Evolutionary conservation across 2,329 filamentous ascomycete genomes (phyloP).

Genomic region (Calonectria multiphialidica): DNA sequence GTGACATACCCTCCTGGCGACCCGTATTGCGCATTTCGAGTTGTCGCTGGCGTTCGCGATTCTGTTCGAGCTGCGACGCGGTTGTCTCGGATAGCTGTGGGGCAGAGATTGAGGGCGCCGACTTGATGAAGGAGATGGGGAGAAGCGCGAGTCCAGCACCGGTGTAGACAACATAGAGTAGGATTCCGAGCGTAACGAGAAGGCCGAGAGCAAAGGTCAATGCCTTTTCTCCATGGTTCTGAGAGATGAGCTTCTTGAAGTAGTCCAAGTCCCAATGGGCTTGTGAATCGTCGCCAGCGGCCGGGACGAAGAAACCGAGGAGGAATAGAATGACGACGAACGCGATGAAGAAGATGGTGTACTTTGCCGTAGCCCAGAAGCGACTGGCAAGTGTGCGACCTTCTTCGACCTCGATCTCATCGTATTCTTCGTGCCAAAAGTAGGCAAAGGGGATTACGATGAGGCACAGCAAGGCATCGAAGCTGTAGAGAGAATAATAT

Average conservation of each 20-base stretch:
- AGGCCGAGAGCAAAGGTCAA: slow-evolving; percentile 90
- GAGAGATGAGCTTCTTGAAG: slow-evolving; percentile 83
- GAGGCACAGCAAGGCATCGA: slow-evolving; percentile 91
- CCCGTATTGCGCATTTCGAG: slow-evolving; percentile 88
- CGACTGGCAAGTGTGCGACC: slow-evolving; percentile 78
- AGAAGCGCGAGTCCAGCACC: slow-evolving; percentile 89
- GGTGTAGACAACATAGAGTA: slow-evolving; percentile 91
- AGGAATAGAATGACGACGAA: slow-evolving; percentile 88
- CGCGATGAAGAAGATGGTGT: slow-evolving; percentile 86
- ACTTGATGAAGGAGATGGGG: slow-evolving; percentile 92
- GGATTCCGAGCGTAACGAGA: slow-evolving; percentile 86
- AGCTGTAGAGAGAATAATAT: slow-evolving; percentile 92
- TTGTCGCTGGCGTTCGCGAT: slow-evolving; percentile 92
- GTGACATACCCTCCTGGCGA: slow-evolving; percentile 78
- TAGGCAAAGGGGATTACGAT: slow-evolving; percentile 95
- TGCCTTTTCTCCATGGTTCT: slow-evolving; percentile 90
- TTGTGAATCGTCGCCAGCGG: slow-evolving; percentile 74
- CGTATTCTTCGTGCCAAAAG: slow-evolving; percentile 98
- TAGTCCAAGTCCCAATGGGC: slow-evolving; percentile 87
- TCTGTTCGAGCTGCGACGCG: slow-evolving; percentile 83
- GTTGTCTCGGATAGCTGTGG: slow-evolving; percentile 83
- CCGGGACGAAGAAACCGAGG: slow-evolving; percentile 93
- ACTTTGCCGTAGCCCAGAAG: slow-evolving; percentile 88
- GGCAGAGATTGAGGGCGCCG: slow-evolving; percentile 86
- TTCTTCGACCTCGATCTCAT: slow-evolving; percentile 89